phyloP scores from a whole-genome alignment of 176 grass and related monocot genomes.

The Juncus effusus region DNA sequence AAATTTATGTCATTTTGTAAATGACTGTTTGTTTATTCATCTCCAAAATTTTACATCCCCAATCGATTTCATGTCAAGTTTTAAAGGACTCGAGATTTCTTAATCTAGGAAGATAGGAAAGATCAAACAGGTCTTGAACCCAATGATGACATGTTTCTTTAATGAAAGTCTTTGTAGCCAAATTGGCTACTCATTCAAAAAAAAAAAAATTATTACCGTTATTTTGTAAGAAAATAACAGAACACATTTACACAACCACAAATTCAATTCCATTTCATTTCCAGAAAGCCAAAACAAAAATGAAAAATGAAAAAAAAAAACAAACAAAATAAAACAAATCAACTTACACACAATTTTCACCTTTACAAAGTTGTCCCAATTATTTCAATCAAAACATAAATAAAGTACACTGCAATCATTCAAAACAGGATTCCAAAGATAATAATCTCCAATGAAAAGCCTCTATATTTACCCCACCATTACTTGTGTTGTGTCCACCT shows the following conservation, averaged over 20 bases:
- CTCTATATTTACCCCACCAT: conserved; percentile 2
- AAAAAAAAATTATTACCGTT: background rate
- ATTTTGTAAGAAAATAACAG: too few relatives aligned
- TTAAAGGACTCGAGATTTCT: too few relatives aligned
- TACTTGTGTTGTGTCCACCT: conserved; percentile 12
- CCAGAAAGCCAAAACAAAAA: background rate
- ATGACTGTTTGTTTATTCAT: too few relatives aligned
- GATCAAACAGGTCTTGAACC: too few relatives aligned
- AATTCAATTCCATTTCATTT: conserved; percentile 30
- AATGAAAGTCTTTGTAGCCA: too few relatives aligned
- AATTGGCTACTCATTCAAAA: too few relatives aligned
- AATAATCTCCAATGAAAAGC: conserved; percentile 18
- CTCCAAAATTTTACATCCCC: too few relatives aligned
- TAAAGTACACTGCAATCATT: conserved; percentile 22
- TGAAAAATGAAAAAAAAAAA: background rate
- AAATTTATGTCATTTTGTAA: too few relatives aligned
- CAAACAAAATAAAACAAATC: conserved; percentile 13
- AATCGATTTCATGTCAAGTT: too few relatives aligned
- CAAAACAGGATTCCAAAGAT: conserved; percentile 17
- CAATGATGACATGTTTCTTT: too few relatives aligned
- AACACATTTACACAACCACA: background rate
- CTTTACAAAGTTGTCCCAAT: conserved; percentile 22
- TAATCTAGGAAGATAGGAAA: too few relatives aligned
- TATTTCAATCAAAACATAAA: conserved; percentile 15
- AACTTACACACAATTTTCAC: conserved; percentile 23